A percentile compares a stretch with the other conserved stretches of the same genome.
These are phyloP conservation scores for Thinopyrum obtusiflorum DNA, from an alignment of 202 grass and related monocot genomes.

Conservation along the genomic window DNA sequence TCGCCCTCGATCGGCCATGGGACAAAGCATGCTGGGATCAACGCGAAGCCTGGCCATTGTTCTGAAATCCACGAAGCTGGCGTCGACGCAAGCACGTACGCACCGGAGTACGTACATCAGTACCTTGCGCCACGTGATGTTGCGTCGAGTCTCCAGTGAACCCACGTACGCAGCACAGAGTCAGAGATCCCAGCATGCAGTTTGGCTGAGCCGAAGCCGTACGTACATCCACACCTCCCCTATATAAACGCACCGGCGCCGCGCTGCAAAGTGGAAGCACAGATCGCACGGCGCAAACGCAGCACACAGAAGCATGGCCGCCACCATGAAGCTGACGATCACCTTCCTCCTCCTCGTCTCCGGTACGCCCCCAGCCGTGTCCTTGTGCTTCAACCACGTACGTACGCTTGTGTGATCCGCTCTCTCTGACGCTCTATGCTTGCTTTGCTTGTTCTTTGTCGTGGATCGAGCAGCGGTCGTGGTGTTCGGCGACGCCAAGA, in stretches of 20 bases:
- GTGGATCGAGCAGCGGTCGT: background rate
- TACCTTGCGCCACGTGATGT: background rate
- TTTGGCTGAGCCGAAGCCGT: background rate
- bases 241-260: background rate
- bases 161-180: background rate
- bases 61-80: background rate
- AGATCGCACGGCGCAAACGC: background rate
- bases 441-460: background rate
- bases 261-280: background rate
- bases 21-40: background rate
- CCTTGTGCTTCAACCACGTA: background rate
- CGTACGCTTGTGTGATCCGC: background rate
- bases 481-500: background rate
- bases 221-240: background rate
- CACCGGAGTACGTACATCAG: background rate
- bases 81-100: background rate
- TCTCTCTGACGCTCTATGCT: background rate
- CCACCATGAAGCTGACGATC: background rate
- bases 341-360: conserved; percentile 17
- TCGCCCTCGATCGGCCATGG: background rate
- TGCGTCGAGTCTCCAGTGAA: background rate
- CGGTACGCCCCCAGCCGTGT: background rate
- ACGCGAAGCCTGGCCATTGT: background rate
- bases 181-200: background rate
- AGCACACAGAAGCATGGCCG: background rate